A percentile compares a stretch with the other conserved stretches of the same genome.
phyloP scores from a whole-genome alignment of 139 green algal genomes.

The Eudorina sp. region DNA sequence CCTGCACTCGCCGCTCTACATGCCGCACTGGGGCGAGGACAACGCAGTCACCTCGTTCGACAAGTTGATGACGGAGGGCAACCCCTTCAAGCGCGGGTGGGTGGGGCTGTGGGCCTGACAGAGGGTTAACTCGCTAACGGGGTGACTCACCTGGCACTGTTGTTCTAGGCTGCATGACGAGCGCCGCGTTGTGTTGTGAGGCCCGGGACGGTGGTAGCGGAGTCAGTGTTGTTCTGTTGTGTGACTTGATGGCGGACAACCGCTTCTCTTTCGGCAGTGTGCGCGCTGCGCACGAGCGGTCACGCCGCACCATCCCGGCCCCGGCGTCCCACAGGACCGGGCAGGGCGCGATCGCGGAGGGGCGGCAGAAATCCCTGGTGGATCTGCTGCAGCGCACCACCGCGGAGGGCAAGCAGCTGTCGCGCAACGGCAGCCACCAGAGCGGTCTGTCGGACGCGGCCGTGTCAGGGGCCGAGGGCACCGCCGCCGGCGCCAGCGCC shows the following conservation, averaged over 20 bases:
- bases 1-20: constrained; percentile 40
- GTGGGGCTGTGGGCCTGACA: not conserved
- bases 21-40: constrained; percentile 34
- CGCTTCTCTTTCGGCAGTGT: not conserved
- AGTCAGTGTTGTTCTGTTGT: not conserved
- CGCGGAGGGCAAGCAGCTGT: constrained; percentile 16
- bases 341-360: not conserved
- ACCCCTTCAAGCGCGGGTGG: constrained; percentile 58
- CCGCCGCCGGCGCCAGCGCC: not conserved
- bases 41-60: constrained; percentile 27
- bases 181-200: not conserved
- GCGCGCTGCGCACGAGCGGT: too few relatives aligned
- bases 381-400: constrained; percentile 38
- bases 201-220: not conserved
- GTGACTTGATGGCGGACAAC: not conserved
- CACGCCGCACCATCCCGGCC: not conserved
- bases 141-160: not conserved
- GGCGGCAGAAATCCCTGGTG: constrained; percentile 23
- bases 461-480: not conserved
- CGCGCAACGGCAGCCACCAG: not conserved
- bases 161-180: not conserved
- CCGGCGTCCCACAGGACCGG: not conserved
- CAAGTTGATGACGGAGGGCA: constrained; percentile 60
- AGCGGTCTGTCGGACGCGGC: not conserved
- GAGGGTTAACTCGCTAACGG: not conserved